Conservation (phyloP, 352 stramenopile genomes). For the Phytophthora idaei region DNA sequence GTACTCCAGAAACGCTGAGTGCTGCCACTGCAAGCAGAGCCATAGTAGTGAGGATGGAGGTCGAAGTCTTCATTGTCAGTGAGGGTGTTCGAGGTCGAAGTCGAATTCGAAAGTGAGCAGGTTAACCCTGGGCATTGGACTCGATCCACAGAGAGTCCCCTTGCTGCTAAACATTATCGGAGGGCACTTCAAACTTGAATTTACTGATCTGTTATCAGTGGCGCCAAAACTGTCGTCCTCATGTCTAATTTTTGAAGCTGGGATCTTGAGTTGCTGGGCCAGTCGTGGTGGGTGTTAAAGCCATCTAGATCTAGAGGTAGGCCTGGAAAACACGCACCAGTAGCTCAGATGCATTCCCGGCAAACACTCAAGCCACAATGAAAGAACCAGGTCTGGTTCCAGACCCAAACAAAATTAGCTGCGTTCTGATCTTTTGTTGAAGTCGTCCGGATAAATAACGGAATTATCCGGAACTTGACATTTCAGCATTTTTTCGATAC, state of each 20-base stretch:
- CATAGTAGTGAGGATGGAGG: conserved; percentile 7
- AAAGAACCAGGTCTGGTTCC: too few species aligned
- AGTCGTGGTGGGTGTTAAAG: background rate
- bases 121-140: background rate
- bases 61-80: background rate
- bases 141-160: background rate
- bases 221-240: background rate
- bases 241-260: background rate
- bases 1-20: conserved; percentile 5
- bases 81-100: background rate
- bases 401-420: too few species aligned
- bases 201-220: background rate
- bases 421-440: too few species aligned
- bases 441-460: too few species aligned
- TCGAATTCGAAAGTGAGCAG: background rate
- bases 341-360: too few species aligned
- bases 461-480: too few species aligned
- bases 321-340: too few species aligned
- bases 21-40: conserved; percentile 11
- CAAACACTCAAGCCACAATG: too few species aligned
- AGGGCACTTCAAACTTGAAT: background rate
- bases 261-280: background rate
- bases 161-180: background rate
- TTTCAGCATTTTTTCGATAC: too few species aligned
- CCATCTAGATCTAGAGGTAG: background rate